Conservation (phyloP, 2,329 filamentous ascomycete species). For the Penicillium sp. region DNA sequence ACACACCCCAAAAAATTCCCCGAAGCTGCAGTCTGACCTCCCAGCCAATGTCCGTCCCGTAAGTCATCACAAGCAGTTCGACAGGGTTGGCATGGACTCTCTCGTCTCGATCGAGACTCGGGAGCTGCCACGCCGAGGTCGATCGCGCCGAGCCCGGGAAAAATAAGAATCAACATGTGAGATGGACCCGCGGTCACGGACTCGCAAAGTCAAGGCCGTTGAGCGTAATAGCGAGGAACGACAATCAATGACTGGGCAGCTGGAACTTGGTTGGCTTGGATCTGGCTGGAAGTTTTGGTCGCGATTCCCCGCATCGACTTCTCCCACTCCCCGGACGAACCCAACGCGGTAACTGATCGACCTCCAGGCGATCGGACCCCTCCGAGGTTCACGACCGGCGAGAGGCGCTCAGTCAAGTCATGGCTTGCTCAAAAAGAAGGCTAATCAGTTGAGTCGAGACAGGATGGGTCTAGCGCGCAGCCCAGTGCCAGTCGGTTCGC, state of each 20-base stretch:
- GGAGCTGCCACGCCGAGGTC: slow-evolving; percentile 11
- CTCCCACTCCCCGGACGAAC: slow-evolving; percentile 7
- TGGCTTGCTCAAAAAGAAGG: background rate
- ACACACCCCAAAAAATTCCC: slow-evolving; percentile 5
- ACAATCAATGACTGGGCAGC: background rate
- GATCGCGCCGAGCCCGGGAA: slow-evolving; percentile 4
- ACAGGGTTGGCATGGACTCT: slow-evolving; percentile 14
- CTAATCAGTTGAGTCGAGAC: background rate
- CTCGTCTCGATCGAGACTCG: slow-evolving; percentile 3
- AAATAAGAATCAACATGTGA: slow-evolving; percentile 11
- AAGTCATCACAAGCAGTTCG: slow-evolving; percentile 7
- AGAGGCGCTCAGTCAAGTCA: background rate
- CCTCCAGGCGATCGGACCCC: slow-evolving; percentile 10
- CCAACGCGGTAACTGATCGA: slow-evolving; percentile 7
- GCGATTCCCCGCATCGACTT: slow-evolving; percentile 12
- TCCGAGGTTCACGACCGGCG: background rate
- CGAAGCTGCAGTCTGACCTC: background rate
- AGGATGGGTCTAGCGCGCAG: background rate
- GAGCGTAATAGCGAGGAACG: background rate
- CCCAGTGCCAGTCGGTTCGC: background rate
- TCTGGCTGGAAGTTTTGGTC: background rate
- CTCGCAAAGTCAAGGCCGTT: background rate
- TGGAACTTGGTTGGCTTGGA: background rate
- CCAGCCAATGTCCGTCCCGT: slow-evolving; percentile 5
- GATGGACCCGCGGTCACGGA: background rate